Evolutionary conservation across 2,329 filamentous ascomycete species (phyloP), one percentile per base, ranked within the genome.

Genomic region (Calonectria fujianensis): DNA sequence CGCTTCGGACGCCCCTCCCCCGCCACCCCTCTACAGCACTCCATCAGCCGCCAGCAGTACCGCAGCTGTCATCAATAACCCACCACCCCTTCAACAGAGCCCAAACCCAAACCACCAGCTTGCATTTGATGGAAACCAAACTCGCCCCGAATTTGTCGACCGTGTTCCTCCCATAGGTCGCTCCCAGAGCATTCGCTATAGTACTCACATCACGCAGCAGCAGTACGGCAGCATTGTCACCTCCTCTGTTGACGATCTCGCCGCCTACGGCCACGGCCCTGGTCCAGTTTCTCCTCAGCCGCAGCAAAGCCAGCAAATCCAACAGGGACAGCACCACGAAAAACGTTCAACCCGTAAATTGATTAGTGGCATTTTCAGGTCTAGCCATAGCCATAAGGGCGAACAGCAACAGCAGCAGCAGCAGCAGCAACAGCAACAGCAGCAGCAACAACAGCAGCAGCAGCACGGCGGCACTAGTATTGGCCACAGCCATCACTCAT

Each of bases 111-210:
- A 79, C 75, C 73, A 79, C 63, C 78, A 79, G 14, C 77, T 77
- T 71, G 76, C 77, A 45, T 82, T 84, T 79, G 85, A 86, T 72
- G 80, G 81, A 70, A 83, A 83, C 66, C 85, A 84, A 66, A 80
- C 85, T 66, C 83, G 83, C 77, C 78, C 76, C 59, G 89, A 90
- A 75, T 89, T 88, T 76, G 83, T 84, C 71, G 88, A 90, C 76
- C 83, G 86, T 67, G 65, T 79, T 52, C 79, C 79, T 52, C 79
- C 79, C 39, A 71, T 89, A 41, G 87, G 86, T 71, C 88, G 89
- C 70, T 89, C 89, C 18, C 89, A 91, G 82, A 90, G 88, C 76
- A 88, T 90, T 75, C 88, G 88, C 79, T 89, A 87, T 78, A 82
- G 84, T 83, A 77, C 83, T 72, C 77, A 82, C 79, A 75, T 80